These are phyloP conservation scores for Phallus indusiatus DNA, from an alignment of 768 basidiomycete species.

Conservation along the genomic window DNA sequence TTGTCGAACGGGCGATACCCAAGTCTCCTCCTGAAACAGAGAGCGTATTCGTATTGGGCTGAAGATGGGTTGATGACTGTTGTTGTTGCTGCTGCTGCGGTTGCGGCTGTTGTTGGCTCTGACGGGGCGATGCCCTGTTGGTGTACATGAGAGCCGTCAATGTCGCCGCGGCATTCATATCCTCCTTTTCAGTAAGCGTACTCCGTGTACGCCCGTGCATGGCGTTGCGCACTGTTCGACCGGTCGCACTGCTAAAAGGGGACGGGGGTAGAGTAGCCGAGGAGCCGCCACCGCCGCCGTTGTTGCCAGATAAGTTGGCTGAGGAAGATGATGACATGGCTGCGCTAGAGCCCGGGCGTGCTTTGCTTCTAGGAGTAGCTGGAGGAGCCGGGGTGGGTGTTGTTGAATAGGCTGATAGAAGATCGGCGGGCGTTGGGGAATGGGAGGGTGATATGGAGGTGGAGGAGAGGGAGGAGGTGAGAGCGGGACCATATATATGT, in stretches of 20 bases:
- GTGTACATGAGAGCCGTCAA: constrained; percentile 63
- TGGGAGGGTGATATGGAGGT: constrained; percentile 10
- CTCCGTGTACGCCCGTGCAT: constrained; percentile 4
- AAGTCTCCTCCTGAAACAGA: not conserved
- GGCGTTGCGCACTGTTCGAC: constrained; percentile 37
- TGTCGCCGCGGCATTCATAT: constrained; percentile 78
- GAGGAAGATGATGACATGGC: constrained; percentile 9
- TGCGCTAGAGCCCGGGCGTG: constrained; percentile 8
- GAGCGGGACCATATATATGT: constrained; percentile 9
- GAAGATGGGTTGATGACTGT: constrained; percentile 7
- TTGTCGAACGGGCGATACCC: constrained; percentile 17
- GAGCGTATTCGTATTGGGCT: not conserved
- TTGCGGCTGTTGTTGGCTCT: constrained; percentile 31
- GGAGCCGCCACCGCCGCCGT: constrained; percentile 19
- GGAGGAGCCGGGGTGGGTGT: not conserved
- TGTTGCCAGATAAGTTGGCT: constrained; percentile 11
- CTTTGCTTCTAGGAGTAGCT: not conserved
- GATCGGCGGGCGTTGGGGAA: constrained; percentile 1
- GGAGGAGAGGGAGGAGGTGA: constrained; percentile 6
- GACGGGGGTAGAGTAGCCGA: constrained; percentile 15
- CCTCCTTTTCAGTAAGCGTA: constrained; percentile 30
- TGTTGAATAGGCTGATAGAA: not conserved
- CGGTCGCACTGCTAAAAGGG: constrained; percentile 12
- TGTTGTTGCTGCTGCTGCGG: constrained; percentile 18
- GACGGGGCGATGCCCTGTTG: constrained; percentile 28